phyloP scores from a whole-genome alignment of 331 rosid genomes.

The Rhamnella rubrinervis region DNA sequence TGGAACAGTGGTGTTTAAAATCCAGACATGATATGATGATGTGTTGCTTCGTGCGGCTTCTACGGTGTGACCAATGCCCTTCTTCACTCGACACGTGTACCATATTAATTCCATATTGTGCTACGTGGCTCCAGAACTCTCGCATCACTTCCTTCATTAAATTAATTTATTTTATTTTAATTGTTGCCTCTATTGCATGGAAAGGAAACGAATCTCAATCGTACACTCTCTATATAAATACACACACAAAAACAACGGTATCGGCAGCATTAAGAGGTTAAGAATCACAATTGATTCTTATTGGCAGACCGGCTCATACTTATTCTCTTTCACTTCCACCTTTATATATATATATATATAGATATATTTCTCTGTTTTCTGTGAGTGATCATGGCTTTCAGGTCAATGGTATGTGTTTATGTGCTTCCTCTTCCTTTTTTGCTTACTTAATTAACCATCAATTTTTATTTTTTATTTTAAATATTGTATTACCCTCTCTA shows the following conservation, averaged over 20 bases:
- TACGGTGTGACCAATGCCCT: not conserved
- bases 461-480: not conserved
- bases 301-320: too few relatives aligned
- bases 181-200: too few relatives aligned
- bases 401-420: constrained; percentile 38
- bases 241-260: too few relatives aligned
- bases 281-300: too few relatives aligned
- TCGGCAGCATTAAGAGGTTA: too few relatives aligned
- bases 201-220: too few relatives aligned
- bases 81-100: constrained; percentile 30
- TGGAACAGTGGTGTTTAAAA: too few relatives aligned
- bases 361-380: not conserved
- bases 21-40: not conserved
- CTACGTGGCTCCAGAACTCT: constrained; percentile 62
- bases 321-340: too few relatives aligned
- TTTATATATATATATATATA: too few relatives aligned
- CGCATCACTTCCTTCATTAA: constrained; percentile 4
- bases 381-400: constrained; percentile 40
- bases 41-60: constrained; percentile 61
- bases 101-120: constrained; percentile 10
- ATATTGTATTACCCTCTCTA: not conserved
- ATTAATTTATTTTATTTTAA: too few relatives aligned
- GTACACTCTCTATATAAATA: not conserved
- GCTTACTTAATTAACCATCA: not conserved
- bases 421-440: not conserved